Evolutionary conservation across 345 rosid species (phyloP).

Genomic region (Brassica juncea): DNA sequence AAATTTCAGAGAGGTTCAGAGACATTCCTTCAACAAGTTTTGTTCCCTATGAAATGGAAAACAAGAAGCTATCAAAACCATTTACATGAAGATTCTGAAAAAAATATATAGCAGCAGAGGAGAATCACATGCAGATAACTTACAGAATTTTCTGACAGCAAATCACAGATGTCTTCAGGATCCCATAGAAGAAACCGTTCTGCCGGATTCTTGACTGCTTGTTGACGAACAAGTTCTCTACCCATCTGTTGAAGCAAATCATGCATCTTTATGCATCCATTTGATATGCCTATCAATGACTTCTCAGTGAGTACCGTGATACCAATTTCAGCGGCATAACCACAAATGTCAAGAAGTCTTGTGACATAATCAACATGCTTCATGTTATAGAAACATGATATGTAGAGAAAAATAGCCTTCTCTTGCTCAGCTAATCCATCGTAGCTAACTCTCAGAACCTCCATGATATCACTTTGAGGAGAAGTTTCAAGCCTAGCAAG

Average conservation of each 20-base stretch:
- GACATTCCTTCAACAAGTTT: constrained; percentile 33
- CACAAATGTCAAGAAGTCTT: constrained; percentile 35
- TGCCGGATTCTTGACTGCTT: background rate
- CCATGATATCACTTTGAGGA: constrained; percentile 35
- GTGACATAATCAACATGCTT: constrained; percentile 26
- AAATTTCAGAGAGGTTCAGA: constrained; percentile 20
- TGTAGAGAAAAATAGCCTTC: constrained; percentile 43
- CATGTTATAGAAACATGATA: constrained; percentile 40
- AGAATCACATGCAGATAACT: background rate
- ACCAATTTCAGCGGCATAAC: constrained; percentile 35
- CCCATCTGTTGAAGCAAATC: background rate
- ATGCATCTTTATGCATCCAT: background rate
- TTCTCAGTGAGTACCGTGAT: constrained; percentile 41
- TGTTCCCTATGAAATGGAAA: constrained; percentile 34
- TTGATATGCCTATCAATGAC: constrained; percentile 30
- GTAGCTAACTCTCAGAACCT: constrained; percentile 41
- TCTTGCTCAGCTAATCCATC: constrained; percentile 40
- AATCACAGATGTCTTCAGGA: constrained; percentile 25
- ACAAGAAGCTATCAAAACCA: constrained; percentile 10
- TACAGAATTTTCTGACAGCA: constrained; percentile 25
- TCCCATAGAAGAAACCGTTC: constrained; percentile 36
- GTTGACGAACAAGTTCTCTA: background rate
- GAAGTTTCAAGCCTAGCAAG: constrained; percentile 32
- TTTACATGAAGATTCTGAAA: background rate
- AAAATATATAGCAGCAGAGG: background rate